Conservation (phyloP, 345 rosid species). For the Arabidopsis thaliana region TAIR10.1 NC_003071.7:8933001-8933500, state of each 20-base stretch:
- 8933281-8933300: not conserved
- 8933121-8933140: slow-evolving; percentile 29
- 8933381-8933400: slow-evolving; percentile 10
- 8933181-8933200: not conserved
- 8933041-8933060: slow-evolving; percentile 7
- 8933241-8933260: not conserved
- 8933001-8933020: slow-evolving; percentile 12
- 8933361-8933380: slow-evolving; percentile 19
- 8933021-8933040: not conserved
- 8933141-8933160: slow-evolving; percentile 28
- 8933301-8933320: not conserved
- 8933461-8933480: no score
- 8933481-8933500: no score
- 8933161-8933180: slow-evolving; percentile 28
- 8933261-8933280: not conserved
- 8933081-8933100: not conserved
- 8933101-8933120: slow-evolving; percentile 16
- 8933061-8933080: not conserved
- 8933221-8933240: not conserved
- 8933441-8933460: no score
- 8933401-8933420: slow-evolving; percentile 12
- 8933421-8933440: not conserved
- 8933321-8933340: slow-evolving; percentile 6
- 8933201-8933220: slow-evolving; percentile 27
- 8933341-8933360: not conserved